A percentile compares a stretch with the other conserved stretches of the same genome.
Conservation (phyloP, 1,139 yeast species). For the Maudiozyma humilis region DNA sequence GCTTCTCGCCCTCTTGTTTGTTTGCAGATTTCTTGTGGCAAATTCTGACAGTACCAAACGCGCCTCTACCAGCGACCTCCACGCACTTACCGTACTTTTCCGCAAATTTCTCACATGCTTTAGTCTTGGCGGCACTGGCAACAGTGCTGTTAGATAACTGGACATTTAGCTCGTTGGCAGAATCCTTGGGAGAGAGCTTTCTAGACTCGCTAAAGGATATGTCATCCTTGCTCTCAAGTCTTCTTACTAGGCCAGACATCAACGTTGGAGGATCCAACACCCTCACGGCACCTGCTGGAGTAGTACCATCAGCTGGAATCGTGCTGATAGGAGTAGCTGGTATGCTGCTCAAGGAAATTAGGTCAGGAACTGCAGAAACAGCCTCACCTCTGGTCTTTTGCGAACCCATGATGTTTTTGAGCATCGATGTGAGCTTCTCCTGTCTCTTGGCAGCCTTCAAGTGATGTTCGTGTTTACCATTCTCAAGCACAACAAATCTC, state of each 20-base stretch:
- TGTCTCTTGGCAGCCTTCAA: constrained; percentile 73
- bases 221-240: constrained; percentile 39
- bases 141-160: neutral
- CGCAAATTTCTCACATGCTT: constrained; percentile 34
- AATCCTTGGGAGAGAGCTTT: neutral
- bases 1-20: constrained; percentile 36
- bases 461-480: constrained; percentile 73
- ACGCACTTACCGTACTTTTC: constrained; percentile 75
- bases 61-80: constrained; percentile 75
- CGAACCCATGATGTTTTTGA: constrained; percentile 77
- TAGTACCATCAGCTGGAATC: constrained; percentile 28
- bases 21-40: constrained; percentile 45
- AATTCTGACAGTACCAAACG: constrained; percentile 78
- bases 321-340: neutral
- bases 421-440: constrained; percentile 79
- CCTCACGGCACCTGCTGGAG: neutral
- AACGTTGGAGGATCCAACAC: constrained; percentile 55
- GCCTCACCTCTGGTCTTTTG: constrained; percentile 76
- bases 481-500: constrained; percentile 36
- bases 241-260: constrained; percentile 72
- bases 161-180: neutral
- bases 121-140: constrained; percentile 18
- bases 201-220: neutral
- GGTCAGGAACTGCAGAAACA: constrained; percentile 73
- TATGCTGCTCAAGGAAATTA: constrained; percentile 32